A percentile compares a stretch with the other conserved stretches of the same genome.
Evolutionary conservation across 192 early-diverging fungal species (phyloP).

Genomic region (Coemansia sp.): DNA sequence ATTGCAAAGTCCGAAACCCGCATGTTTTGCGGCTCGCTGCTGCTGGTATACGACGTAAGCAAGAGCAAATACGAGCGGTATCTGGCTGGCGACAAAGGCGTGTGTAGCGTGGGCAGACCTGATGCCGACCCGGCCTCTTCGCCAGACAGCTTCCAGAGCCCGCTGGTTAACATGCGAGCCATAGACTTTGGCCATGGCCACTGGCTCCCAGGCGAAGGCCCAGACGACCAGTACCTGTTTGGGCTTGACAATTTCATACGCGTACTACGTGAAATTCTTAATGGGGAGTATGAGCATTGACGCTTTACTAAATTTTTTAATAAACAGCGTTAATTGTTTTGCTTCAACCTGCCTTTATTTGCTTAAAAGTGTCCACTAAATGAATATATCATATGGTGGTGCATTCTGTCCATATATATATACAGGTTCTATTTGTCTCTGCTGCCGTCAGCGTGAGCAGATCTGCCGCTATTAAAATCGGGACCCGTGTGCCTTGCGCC

Average conservation of each 20-base stretch:
- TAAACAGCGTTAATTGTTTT: no score
- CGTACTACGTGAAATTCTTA: conserved; percentile 52
- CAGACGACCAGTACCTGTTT: conserved; percentile 67
- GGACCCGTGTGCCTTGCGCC: no score
- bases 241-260: conserved; percentile 63
- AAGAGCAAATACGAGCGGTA: conserved; percentile 53
- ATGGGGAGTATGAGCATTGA: background rate
- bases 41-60: conserved; percentile 82
- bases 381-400: no score
- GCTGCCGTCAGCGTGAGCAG: background rate
- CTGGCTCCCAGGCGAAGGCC: conserved; percentile 62
- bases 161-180: conserved; percentile 63
- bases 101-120: conserved; percentile 19
- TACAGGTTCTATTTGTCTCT: background rate
- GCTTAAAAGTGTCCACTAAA: no score
- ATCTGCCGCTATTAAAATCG: no score
- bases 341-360: no score
- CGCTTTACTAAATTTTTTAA: no score
- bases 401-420: background rate
- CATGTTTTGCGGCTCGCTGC: conserved; percentile 72
- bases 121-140: conserved; percentile 5
- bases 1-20: conserved; percentile 59
- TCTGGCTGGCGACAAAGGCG: conserved; percentile 35
- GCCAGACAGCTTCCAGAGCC: background rate
- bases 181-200: conserved; percentile 93